Conservation (phyloP, 1,139 yeast genomes). For the Kluyveromyces sp. region DNA sequence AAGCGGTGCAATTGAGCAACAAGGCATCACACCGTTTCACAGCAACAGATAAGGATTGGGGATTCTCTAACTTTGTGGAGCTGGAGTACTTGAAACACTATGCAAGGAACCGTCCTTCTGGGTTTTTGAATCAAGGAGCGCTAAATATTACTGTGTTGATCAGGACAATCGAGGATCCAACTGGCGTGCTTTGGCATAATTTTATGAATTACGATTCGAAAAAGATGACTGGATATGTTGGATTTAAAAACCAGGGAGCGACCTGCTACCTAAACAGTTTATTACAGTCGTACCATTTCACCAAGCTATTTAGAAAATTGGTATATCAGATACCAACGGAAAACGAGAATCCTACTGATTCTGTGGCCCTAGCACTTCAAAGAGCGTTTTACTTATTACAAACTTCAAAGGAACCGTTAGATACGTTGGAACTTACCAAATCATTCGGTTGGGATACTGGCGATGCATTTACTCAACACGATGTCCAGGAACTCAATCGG, state of each 20-base stretch:
- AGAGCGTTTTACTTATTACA: constrained; percentile 75
- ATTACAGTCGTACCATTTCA: constrained; percentile 82
- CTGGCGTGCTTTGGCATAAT: constrained; percentile 92
- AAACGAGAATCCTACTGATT: constrained; percentile 41
- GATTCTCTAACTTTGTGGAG: constrained; percentile 73
- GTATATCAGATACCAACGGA: constrained; percentile 87
- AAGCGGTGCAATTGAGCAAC: constrained; percentile 51
- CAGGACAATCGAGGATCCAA: constrained; percentile 73
- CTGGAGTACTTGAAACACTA: constrained; percentile 39
- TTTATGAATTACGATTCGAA: constrained; percentile 82
- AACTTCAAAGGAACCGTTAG: constrained; percentile 66
- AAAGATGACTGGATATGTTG: constrained; percentile 80
- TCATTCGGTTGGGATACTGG: constrained; percentile 97
- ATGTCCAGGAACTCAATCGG: constrained; percentile 92
- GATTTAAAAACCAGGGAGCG: constrained; percentile 94
- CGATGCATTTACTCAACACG: constrained; percentile 96
- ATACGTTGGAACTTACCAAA: constrained; percentile 76
- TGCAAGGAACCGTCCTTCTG: constrained; percentile 25
- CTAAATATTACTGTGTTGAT: constrained; percentile 72
- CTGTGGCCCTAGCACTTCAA: constrained; percentile 81
- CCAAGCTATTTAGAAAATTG: constrained; percentile 70
- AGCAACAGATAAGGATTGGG: constrained; percentile 86
- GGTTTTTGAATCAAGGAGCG: constrained; percentile 46
- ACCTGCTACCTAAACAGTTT: constrained; percentile 92
- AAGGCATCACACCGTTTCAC: constrained; percentile 77